Base-by-base conservation (phyloP, 805 yeast genomes). In the Metschnikowia cubensis region DNA sequence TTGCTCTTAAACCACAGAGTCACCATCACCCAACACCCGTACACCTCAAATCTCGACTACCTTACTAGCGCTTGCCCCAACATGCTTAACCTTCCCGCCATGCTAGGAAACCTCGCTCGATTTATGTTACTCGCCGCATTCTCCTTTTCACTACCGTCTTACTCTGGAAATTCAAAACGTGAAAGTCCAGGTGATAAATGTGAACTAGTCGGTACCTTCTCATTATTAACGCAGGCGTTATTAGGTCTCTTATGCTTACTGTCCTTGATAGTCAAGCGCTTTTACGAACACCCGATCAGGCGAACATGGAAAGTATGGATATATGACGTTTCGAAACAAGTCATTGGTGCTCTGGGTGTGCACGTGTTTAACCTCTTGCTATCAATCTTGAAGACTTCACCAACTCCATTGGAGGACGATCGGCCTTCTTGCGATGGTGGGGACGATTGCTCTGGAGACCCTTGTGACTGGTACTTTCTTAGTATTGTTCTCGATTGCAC, bases 401-500 rank as follows among this genome's bases (percentile, higher is more conserved):
- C 59, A 10, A 32, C 47, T 18, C 33, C 31, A 6, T 22, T 15
- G 13, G 22, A 31, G 36, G 33, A 35, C 48, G 47, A 52, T 58
- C 45, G 40, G 36, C 67, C 66, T 35, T 57, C 52, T 17, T 57
- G 59, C 20, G 59, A 48, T n/a, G 55, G 50, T 35, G 33, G 50
- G 21, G 56, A 44, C 18, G 52, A 50, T n/a, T 55, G 56, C 34
- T 25, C 38, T 6, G 63, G 59, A 44, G 84, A 84, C 53, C 96
- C 96, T 6, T 94, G 98, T 67, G 92, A 89, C 58, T 94, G 97
- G 94, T 92, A 94, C 70, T 92, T 92, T 62, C 72, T 94, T 48
- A 92, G 88, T 60, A 79, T 92, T 35, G 75, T 92, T 29, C 80
- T 92, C 63, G 99, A 92, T 66, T 91, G 98, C 38, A 92, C 99